Evolutionary conservation across 495 filamentous ascomycete genomes (phyloP).

Genomic region (Aspergillus coremiiformis): DNA sequence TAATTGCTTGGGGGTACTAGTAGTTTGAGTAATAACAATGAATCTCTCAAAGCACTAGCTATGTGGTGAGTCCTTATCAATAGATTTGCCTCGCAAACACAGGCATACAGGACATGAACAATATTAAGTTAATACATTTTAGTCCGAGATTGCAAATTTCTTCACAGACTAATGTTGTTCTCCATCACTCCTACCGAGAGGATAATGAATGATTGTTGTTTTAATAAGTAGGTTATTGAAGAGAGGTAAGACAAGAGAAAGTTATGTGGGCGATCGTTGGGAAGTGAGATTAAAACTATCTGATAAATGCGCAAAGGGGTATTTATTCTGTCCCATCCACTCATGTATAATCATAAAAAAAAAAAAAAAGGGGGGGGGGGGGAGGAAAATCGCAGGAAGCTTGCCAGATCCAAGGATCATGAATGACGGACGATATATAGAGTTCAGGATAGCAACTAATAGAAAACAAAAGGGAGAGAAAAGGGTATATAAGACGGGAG

Average conservation of each 20-base stretch:
- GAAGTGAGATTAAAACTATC: not conserved
- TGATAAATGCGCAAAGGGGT: constrained; percentile 6
- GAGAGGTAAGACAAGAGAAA: not conserved
- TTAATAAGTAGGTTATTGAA: not conserved
- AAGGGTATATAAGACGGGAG: not conserved
- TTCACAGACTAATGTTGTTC: too few relatives aligned
- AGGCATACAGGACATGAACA: too few relatives aligned
- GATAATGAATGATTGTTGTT: not conserved
- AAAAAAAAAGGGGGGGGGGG: not conserved
- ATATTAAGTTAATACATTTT: too few relatives aligned
- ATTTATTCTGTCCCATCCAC: constrained; percentile 8
- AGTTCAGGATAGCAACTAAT: not conserved
- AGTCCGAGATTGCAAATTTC: too few relatives aligned
- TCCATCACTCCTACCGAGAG: too few relatives aligned
- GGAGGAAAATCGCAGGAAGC: not conserved
- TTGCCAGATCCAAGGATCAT: not conserved
- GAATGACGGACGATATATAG: not conserved
- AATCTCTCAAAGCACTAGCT: too few relatives aligned
- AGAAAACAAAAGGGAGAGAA: not conserved
- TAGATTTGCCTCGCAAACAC: too few relatives aligned
- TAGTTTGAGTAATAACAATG: too few relatives aligned
- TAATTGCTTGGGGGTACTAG: too few relatives aligned
- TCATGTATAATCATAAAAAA: constrained; percentile 1
- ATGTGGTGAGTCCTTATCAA: too few relatives aligned
- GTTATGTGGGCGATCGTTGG: not conserved